Conservation (phyloP, 805 yeast species). For the Candida cerambycidarum region DNA sequence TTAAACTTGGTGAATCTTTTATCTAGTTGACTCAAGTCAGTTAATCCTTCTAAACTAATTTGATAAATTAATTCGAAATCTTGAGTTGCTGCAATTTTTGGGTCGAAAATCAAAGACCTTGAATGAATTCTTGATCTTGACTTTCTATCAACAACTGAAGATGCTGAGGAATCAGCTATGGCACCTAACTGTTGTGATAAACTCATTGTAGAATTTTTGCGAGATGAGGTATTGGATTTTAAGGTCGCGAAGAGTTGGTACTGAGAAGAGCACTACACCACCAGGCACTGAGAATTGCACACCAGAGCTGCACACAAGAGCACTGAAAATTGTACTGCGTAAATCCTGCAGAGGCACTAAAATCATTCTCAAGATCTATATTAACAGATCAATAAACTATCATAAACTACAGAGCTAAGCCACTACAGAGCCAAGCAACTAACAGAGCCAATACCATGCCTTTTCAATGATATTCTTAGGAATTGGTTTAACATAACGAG, state of each 20-base stretch:
- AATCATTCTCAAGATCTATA: no score
- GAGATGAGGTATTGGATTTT: constrained; percentile 4
- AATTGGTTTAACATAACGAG: constrained; percentile 32
- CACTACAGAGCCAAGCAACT: no score
- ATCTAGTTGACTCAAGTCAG: constrained; percentile 64
- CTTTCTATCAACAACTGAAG: constrained; percentile 83
- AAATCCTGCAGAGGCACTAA: no score
- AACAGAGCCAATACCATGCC: constrained; percentile 48
- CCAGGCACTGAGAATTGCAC: no score
- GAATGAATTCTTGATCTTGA: constrained; percentile 83
- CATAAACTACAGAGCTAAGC: not conserved
- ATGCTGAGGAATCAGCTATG: constrained; percentile 61
- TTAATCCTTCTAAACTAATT: constrained; percentile 71
- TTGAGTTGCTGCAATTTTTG: constrained; percentile 89
- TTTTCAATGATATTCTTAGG: constrained; percentile 43
- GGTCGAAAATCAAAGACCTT: constrained; percentile 81
- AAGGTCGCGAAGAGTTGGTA: constrained; percentile 9
- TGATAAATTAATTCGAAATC: constrained; percentile 82
- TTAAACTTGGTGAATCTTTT: constrained; percentile 70
- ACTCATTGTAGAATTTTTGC: constrained; percentile 27
- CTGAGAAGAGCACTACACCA: not conserved
- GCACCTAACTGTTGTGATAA: constrained; percentile 81
- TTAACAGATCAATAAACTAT: not conserved
- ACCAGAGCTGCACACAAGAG: no score
- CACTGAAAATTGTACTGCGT: no score